These are phyloP conservation scores for Solanum phureja DNA, from an alignment of 257 asterid genomes.

Conservation along the genomic window DNA sequence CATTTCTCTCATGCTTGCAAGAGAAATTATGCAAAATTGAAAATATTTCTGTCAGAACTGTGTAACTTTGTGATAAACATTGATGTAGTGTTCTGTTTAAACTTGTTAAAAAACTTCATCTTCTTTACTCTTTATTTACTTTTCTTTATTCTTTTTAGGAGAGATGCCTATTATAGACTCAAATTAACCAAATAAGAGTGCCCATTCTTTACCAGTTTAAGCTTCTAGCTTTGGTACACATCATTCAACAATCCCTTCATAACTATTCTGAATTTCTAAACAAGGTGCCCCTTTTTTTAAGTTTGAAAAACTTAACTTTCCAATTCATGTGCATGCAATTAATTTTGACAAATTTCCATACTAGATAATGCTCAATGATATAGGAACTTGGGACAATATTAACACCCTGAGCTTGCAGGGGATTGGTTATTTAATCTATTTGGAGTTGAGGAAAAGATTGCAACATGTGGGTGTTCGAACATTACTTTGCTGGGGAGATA, in stretches of 20 bases:
- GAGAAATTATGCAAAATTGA: background rate
- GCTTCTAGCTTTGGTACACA: background rate
- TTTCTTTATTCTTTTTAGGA: background rate
- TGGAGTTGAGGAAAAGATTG: constrained; percentile 62
- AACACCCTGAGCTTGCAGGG: constrained; percentile 43
- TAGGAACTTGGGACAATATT: background rate
- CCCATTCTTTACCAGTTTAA: background rate
- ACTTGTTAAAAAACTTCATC: background rate
- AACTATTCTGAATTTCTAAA: background rate
- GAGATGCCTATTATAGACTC: background rate
- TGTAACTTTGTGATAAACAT: background rate
- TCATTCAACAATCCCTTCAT: background rate
- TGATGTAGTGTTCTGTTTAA: background rate
- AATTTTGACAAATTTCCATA: background rate
- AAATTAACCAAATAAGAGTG: background rate
- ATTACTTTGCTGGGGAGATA: constrained; percentile 82
- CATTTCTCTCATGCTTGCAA: background rate
- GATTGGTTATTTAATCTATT: constrained; percentile 52
- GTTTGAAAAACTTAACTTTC: background rate
- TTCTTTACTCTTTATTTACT: background rate
- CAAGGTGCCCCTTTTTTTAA: background rate
- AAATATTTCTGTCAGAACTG: background rate
- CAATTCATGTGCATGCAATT: background rate
- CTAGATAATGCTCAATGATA: background rate
- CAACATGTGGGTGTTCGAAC: constrained; percentile 61